Conservation (phyloP, 768 basidiomycete species). For the Hygrocybe coccinea region DNA sequence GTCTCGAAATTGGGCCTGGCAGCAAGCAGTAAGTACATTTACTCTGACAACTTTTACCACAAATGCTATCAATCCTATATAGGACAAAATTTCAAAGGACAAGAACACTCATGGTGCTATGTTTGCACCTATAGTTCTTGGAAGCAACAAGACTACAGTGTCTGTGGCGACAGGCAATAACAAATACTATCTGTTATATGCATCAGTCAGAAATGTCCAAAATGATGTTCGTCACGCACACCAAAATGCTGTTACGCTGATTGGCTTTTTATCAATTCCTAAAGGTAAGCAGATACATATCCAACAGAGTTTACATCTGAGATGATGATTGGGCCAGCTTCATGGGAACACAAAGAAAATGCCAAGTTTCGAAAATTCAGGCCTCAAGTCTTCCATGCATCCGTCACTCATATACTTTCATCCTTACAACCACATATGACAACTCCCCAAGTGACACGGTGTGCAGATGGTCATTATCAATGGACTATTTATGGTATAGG, state of each 20-base stretch:
- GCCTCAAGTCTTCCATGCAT: conserved; percentile 28
- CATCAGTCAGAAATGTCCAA: conserved; percentile 29
- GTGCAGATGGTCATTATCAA: conserved; percentile 28
- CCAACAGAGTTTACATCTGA: not conserved
- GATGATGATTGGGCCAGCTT: not conserved
- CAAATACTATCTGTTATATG: conserved; percentile 34
- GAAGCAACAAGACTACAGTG: conserved; percentile 37
- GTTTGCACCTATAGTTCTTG: conserved; percentile 32
- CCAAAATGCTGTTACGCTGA: conserved; percentile 22
- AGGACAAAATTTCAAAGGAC: conserved; percentile 13
- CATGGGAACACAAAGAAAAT: conserved; percentile 9
- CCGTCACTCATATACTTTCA: conserved; percentile 21
- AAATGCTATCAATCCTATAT: not conserved
- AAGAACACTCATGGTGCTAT: conserved; percentile 22
- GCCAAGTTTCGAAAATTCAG: conserved; percentile 25
- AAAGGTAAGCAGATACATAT: conserved; percentile 19
- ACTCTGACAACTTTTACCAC: not conserved
- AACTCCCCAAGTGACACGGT: conserved; percentile 19
- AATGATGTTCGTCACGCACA: conserved; percentile 31
- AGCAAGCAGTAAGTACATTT: conserved; percentile 27
- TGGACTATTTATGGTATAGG: conserved; percentile 29
- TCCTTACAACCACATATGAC: conserved; percentile 24
- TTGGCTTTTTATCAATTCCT: conserved; percentile 29
- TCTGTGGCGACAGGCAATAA: conserved; percentile 36
- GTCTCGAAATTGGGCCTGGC: conserved; percentile 40